Evolutionary conservation across 2,329 filamentous ascomycete genomes (phyloP).

Genomic region (Didymella pinodella): DNA sequence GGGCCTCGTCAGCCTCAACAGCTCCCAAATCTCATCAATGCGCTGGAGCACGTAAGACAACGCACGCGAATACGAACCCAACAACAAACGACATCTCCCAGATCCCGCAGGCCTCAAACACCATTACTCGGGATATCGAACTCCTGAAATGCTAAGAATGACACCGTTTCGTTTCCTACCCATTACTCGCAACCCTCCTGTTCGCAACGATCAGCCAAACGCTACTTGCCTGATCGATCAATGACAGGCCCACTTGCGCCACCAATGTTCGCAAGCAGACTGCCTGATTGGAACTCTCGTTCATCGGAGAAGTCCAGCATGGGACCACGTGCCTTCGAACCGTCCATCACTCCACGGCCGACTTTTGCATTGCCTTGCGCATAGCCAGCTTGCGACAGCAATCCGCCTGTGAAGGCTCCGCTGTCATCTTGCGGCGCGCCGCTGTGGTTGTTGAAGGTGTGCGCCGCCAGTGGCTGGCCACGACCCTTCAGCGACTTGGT

Average conservation of each 20-base stretch:
- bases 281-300: constrained; percentile 56
- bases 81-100: constrained; percentile 11
- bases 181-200: constrained; percentile 4
- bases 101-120: constrained; percentile 12
- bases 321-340: constrained; percentile 54
- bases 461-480: constrained; percentile 44
- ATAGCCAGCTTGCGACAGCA: constrained; percentile 53
- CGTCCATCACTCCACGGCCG: constrained; percentile 58
- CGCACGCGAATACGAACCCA: constrained; percentile 14
- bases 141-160: constrained; percentile 26
- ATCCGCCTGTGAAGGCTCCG: constrained; percentile 56
- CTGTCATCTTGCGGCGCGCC: constrained; percentile 42
- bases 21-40: constrained; percentile 13
- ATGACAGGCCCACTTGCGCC: constrained; percentile 46
- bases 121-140: constrained; percentile 25
- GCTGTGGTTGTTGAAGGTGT: constrained; percentile 47
- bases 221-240: constrained; percentile 44
- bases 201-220: constrained; percentile 22
- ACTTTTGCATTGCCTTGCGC: constrained; percentile 50
- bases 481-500: constrained; percentile 47
- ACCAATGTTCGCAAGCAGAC: constrained; percentile 57
- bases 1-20: constrained; percentile 17
- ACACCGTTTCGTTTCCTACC: neutral
- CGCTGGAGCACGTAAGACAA: constrained; percentile 7
- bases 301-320: constrained; percentile 55